These are phyloP conservation scores for Chloridella minuta DNA, from an alignment of 352 stramenopile species.

Conservation along the genomic window DNA sequence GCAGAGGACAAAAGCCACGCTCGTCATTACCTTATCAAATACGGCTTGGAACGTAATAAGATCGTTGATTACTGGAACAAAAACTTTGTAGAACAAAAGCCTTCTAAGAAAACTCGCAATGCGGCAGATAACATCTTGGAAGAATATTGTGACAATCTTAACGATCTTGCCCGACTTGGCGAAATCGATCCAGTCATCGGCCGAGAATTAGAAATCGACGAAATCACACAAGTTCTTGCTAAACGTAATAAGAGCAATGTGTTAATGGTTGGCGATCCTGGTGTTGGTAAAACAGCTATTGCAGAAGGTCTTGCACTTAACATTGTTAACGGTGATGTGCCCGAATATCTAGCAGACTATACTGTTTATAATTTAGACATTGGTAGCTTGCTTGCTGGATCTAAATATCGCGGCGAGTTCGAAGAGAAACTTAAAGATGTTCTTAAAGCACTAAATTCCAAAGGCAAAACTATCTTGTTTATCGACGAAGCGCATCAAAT, in stretches of 20 bases:
- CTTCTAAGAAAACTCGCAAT: too few relatives aligned
- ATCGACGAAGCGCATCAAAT: constrained; percentile 91
- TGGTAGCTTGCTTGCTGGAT: constrained; percentile 68
- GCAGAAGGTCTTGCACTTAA: constrained; percentile 66
- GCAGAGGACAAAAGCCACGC: too few relatives aligned
- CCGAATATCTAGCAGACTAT: constrained; percentile 25
- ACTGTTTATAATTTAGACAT: constrained; percentile 55
- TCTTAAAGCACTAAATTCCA: constrained; percentile 54
- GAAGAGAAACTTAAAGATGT: constrained; percentile 78
- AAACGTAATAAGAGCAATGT: constrained; percentile 93
- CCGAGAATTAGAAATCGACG: constrained; percentile 70
- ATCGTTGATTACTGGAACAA: too few relatives aligned
- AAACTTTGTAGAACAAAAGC: too few relatives aligned
- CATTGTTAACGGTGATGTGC: constrained; percentile 79
- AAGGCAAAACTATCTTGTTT: constrained; percentile 77
- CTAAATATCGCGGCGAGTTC: constrained; percentile 95
- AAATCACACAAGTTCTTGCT: constrained; percentile 64
- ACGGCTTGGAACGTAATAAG: too few relatives aligned
- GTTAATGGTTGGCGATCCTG: constrained; percentile 74
- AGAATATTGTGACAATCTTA: constrained; percentile 31
- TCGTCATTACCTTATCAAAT: too few relatives aligned
- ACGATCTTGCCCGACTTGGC: constrained; percentile 44
- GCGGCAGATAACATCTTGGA: too few relatives aligned
- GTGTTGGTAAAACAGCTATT: constrained; percentile 68
- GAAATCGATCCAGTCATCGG: constrained; percentile 94